phyloP scores from a whole-genome alignment of 2,329 filamentous ascomycete genomes.

The Fusarium aywerte region DNA sequence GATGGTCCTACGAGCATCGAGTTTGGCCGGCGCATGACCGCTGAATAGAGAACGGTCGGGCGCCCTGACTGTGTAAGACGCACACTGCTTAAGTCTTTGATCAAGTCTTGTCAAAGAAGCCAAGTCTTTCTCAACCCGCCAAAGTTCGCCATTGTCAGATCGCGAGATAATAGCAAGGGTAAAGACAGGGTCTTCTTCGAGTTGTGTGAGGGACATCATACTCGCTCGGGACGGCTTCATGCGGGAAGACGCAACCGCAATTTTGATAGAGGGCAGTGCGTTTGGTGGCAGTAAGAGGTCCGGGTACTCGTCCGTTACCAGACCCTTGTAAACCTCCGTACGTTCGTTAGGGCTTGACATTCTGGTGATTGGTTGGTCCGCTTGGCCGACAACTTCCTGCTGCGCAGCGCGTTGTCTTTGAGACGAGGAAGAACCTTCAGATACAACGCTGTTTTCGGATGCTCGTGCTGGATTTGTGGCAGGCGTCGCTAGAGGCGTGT shows the following conservation, averaged over 20 bases:
- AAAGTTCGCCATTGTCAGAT: slow-evolving; percentile 80
- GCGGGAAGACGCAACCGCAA: slow-evolving; percentile 92
- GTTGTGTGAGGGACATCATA: slow-evolving; percentile 79
- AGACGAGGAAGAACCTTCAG: slow-evolving; percentile 29
- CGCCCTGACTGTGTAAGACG: slow-evolving; percentile 77
- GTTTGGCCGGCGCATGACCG: slow-evolving; percentile 91
- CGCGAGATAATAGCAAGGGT: slow-evolving; percentile 87
- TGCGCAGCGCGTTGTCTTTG: slow-evolving; percentile 13
- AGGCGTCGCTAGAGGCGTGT: slow-evolving; percentile 72
- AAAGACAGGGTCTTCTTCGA: slow-evolving; percentile 94
- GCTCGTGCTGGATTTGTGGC: slow-evolving; percentile 48
- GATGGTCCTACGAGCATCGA: slow-evolving; percentile 84
- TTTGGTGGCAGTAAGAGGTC: slow-evolving; percentile 88
- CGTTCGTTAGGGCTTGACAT: slow-evolving; percentile 56
- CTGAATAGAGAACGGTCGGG: slow-evolving; percentile 89
- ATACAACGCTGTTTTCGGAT: slow-evolving; percentile 45
- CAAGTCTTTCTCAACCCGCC: slow-evolving; percentile 94
- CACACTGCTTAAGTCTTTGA: slow-evolving; percentile 78
- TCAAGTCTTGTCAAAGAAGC: slow-evolving; percentile 84
- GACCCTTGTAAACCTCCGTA: slow-evolving; percentile 75
- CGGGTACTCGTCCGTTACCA: slow-evolving; percentile 87
- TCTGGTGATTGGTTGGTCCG: slow-evolving; percentile 38
- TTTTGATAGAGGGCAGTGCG: slow-evolving; percentile 83
- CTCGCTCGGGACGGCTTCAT: slow-evolving; percentile 91
- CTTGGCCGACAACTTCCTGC: slow-evolving; percentile 21